Base-by-base conservation (phyloP, 441 rosid species). In the Dalechampia spathulata region DNA sequence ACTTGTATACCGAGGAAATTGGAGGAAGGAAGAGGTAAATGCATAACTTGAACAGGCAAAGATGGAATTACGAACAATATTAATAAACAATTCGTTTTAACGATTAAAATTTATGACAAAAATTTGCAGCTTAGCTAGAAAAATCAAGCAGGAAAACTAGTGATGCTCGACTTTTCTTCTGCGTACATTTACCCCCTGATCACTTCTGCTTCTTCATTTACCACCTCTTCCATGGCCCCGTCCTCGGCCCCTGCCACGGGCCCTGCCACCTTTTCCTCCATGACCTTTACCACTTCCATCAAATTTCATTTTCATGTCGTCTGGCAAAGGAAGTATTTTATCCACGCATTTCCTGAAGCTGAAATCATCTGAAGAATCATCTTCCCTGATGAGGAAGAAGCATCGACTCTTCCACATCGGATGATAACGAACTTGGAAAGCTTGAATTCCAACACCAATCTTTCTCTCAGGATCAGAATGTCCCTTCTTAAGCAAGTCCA, bases 341-440 rank as follows among this genome's bases (percentile, higher is more conserved):
- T 92, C 90, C 52, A 84, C 94, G 43, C 94, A 81, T 78, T 86
- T 88, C 82, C 87, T 78, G 75, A 82, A 92, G 85, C 94, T 86
- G 75, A 86, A 88, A 78, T 86, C 98, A n/a, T 92, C 94, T 7
- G 69, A 64, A 1, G 79, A 44, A 14, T 70, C 86, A 16, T 88
- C 95, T 39, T 78, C 85, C 78, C 91, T 78, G 15, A 88, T 37
- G 39, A 88, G 68, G 74, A 86, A 92, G 81, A 88, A 81, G 67
- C 95, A 84, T 48, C 73, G 53, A 46, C 85, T 88, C 70, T 84
- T 84, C 75, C 69, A 87, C 62, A 37, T 72, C 15, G 91, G 95
- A 64, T 86, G 96, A 32, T 47, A 67, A 42, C 77, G 76, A 25
- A 92, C 74, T 75, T 86, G 86, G 64, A 88, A 86, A 42, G 82